These are phyloP conservation scores for Sporothrix humicola DNA, from an alignment of 2,329 filamentous ascomycete species.

Conservation along the genomic window DNA sequence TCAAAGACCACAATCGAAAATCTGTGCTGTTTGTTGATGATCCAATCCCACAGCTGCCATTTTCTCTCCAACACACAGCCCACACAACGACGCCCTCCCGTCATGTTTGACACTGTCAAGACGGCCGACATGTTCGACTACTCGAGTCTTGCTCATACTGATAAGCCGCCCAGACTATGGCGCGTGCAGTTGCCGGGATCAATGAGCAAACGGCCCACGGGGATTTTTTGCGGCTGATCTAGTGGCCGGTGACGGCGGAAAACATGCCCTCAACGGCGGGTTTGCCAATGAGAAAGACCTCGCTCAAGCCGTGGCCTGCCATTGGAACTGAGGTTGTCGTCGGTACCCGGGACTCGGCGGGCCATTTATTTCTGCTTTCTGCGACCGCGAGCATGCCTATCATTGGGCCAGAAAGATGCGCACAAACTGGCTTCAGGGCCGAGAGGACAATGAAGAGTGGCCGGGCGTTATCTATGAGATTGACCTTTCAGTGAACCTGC, in stretches of 20 bases:
- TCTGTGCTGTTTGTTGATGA: no score
- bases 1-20: no score
- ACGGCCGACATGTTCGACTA: not conserved
- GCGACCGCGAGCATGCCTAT: not conserved
- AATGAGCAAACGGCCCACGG: not conserved
- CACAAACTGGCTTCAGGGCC: not conserved
- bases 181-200: not conserved
- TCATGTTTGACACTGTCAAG: not conserved
- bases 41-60: no score
- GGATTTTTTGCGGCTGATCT: not conserved
- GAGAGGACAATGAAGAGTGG: not conserved
- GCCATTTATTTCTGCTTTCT: not conserved
- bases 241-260: conserved; percentile 6
- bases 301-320: not conserved
- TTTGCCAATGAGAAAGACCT: not conserved
- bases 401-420: not conserved
- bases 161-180: not conserved
- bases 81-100: not conserved
- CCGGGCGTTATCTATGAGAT: not conserved
- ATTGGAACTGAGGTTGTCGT: not conserved
- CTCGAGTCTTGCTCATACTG: not conserved
- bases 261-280: not conserved
- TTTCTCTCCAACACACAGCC: no score
- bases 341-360: not conserved
- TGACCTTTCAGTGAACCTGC: not conserved